These are phyloP conservation scores for Candida nitratophila DNA, from an alignment of 805 yeast species.

Conservation along the genomic window DNA sequence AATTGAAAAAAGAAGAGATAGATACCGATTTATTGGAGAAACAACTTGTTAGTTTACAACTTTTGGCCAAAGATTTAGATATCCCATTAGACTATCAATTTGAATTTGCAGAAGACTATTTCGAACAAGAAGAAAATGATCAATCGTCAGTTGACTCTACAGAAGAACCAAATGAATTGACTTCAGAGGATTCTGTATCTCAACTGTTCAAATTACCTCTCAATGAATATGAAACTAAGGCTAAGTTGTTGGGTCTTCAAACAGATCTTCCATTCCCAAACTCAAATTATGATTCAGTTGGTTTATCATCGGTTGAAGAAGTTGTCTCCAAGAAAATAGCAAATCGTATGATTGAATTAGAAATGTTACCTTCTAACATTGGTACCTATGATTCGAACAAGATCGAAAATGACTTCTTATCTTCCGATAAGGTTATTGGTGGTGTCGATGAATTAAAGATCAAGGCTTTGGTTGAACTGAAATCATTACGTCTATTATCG, in stretches of 20 bases:
- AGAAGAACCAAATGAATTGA: constrained; percentile 2
- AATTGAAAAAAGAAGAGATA: constrained; percentile 22
- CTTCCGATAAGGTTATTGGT: constrained; percentile 38
- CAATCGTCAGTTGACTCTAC: neutral
- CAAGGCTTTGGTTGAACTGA: constrained; percentile 64
- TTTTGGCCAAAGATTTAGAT: constrained; percentile 59
- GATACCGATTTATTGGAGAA: constrained; percentile 42
- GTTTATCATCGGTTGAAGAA: constrained; percentile 44
- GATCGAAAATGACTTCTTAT: constrained; percentile 25
- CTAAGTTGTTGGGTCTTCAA: constrained; percentile 32
- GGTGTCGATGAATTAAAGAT: constrained; percentile 53
- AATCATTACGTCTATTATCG: constrained; percentile 55
- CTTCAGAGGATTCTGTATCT: neutral
- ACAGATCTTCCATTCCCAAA: constrained; percentile 22
- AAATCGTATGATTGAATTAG: constrained; percentile 53
- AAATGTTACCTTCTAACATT: constrained; percentile 59
- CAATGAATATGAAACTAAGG: constrained; percentile 29
- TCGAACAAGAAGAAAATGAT: constrained; percentile 4
- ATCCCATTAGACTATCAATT: constrained; percentile 47
- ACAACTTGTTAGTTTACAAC: constrained; percentile 58
- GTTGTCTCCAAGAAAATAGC: constrained; percentile 47
- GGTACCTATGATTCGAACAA: constrained; percentile 45
- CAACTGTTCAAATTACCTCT: constrained; percentile 10
- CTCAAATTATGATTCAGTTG: constrained; percentile 37
- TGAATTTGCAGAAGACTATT: constrained; percentile 22